Percentiles rank a stretch among this genome's conserved stretches.
Conservation (phyloP, 208 protist genomes). For the Trypanosoma theileri region DNA sequence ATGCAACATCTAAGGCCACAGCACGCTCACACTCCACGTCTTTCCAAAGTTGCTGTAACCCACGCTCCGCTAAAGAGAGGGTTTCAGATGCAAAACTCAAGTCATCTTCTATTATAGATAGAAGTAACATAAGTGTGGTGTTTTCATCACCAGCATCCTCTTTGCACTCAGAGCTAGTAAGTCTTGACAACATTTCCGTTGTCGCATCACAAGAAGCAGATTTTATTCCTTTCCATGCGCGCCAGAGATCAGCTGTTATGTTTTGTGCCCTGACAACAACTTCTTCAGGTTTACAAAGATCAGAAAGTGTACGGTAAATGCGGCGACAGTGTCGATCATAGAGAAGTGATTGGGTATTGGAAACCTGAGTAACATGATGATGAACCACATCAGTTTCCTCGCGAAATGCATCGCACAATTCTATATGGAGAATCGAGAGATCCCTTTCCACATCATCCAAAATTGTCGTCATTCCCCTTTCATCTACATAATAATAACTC, state of each 20-base stretch:
- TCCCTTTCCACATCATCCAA: neutral
- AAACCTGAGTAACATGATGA: neutral
- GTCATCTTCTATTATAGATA: conserved; percentile 10
- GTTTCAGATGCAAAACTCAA: conserved; percentile 1
- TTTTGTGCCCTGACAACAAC: neutral
- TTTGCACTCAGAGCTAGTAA: neutral
- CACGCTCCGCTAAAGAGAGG: conserved; percentile 3
- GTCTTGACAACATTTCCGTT: conserved; percentile 9
- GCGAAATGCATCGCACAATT: neutral
- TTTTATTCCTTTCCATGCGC: neutral
- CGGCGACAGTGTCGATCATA: conserved; percentile 15
- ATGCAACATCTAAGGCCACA: neutral
- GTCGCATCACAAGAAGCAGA: conserved; percentile 1
- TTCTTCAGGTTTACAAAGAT: conserved; percentile 15
- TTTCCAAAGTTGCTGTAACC: conserved; percentile 14
- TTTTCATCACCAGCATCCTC: neutral
- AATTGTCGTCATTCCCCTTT: neutral
- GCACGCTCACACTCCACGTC: conserved; percentile 5
- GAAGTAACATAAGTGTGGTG: neutral
- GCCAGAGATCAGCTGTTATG: neutral
- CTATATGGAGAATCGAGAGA: neutral
- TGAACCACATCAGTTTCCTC: conserved; percentile 9
- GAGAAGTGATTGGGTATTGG: neutral
- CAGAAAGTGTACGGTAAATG: conserved; percentile 18
- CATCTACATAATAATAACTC: neutral